Conservation (phyloP, 2,329 filamentous ascomycete species). For the Alternaria sp. region DNA sequence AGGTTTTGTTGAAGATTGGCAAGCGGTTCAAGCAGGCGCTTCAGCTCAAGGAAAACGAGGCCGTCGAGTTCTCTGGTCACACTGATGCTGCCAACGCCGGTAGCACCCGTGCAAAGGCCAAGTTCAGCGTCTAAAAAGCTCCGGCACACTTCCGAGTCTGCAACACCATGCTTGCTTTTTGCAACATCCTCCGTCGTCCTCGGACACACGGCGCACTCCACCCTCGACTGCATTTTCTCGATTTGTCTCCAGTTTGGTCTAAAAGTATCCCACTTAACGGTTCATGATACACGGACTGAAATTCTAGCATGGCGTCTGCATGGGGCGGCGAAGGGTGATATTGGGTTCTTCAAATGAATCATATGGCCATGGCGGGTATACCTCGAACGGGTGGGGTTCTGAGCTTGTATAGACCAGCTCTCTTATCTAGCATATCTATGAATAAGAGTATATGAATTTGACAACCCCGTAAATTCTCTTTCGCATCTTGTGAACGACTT, state of each 20-base stretch:
- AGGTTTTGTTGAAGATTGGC: slow-evolving; percentile 84
- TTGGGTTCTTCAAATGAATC: slow-evolving; percentile 41
- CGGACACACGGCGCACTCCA: slow-evolving; percentile 17
- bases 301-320: slow-evolving; percentile 52
- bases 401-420: slow-evolving; percentile 40
- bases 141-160: slow-evolving; percentile 2
- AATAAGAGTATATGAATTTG: slow-evolving; percentile 24
- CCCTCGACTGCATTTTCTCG: slow-evolving; percentile 25
- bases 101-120: slow-evolving; percentile 94
- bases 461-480: neutral
- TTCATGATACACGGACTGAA: slow-evolving; percentile 38
- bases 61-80: slow-evolving; percentile 95
- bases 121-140: slow-evolving; percentile 76
- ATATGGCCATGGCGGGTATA: slow-evolving; percentile 38
- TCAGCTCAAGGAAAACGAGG: slow-evolving; percentile 76
- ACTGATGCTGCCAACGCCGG: slow-evolving; percentile 92
- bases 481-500: neutral
- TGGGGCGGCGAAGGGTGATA: slow-evolving; percentile 46
- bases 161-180: slow-evolving; percentile 9
- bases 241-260: slow-evolving; percentile 34
- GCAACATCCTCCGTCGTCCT: slow-evolving; percentile 13
- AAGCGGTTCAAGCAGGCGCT: slow-evolving; percentile 92
- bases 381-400: slow-evolving; percentile 31
- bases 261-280: slow-evolving; percentile 40
- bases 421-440: slow-evolving; percentile 39